Conservation (phyloP, 805 yeast species). For the Teunomyces atbi region DNA sequence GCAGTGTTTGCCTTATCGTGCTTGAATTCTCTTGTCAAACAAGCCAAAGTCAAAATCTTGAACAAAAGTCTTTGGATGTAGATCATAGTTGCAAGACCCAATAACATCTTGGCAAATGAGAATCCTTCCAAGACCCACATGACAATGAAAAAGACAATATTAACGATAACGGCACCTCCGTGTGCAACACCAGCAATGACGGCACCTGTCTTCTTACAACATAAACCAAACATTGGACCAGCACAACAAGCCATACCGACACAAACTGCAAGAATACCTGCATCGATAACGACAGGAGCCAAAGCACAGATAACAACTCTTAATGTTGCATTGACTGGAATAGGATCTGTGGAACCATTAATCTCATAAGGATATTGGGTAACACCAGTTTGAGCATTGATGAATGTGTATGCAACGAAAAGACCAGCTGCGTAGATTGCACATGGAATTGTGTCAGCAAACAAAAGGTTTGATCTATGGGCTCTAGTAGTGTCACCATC, state of each 20-base stretch:
- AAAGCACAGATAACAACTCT: slow-evolving; percentile 78
- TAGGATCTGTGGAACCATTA: slow-evolving; percentile 31
- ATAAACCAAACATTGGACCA: slow-evolving; percentile 90
- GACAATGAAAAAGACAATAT: slow-evolving; percentile 84
- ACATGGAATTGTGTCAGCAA: slow-evolving; percentile 80
- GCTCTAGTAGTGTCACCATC: slow-evolving; percentile 74
- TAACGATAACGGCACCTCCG: slow-evolving; percentile 87
- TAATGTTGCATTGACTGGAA: slow-evolving; percentile 62
- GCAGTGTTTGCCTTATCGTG: slow-evolving; percentile 94
- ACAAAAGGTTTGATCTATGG: slow-evolving; percentile 69
- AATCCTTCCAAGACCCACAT: slow-evolving; percentile 98
- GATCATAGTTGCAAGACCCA: slow-evolving; percentile 81
- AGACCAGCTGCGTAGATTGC: slow-evolving; percentile 65
- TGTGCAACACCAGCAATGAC: slow-evolving; percentile 95
- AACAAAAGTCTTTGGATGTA: slow-evolving; percentile 85
- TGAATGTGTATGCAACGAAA: slow-evolving; percentile 75
- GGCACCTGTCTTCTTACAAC: slow-evolving; percentile 96
- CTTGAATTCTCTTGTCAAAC: slow-evolving; percentile 93
- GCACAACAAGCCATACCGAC: slow-evolving; percentile 91
- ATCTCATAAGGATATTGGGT: slow-evolving; percentile 34
- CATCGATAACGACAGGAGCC: slow-evolving; percentile 87
- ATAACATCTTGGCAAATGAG: slow-evolving; percentile 78
- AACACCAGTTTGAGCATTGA: slow-evolving; percentile 87
- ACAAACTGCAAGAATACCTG: slow-evolving; percentile 78
- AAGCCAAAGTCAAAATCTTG: slow-evolving; percentile 73